A percentile compares a stretch with the other conserved stretches of the same genome.
Conservation (phyloP, 495 filamentous ascomycete genomes). For the Lepraria neglecta region DNA sequence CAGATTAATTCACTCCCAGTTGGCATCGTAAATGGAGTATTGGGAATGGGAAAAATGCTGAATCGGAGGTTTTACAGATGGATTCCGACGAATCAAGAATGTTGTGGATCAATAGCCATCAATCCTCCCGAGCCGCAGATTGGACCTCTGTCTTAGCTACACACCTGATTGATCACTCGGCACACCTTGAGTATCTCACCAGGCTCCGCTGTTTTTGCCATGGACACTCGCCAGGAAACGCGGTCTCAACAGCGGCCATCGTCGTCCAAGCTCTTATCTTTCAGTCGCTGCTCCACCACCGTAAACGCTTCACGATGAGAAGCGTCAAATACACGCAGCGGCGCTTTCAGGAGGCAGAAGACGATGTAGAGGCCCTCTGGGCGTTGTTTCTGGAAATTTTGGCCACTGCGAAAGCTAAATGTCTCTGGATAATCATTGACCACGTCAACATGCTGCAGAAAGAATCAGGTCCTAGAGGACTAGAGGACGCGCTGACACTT, state of each 20-base stretch:
- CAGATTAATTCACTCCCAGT: too few species aligned
- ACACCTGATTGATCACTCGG: conserved; percentile 15
- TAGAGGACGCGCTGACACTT: conserved; percentile 3
- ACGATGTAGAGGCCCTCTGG: conserved; percentile 13
- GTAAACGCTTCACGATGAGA: background rate
- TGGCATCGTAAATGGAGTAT: too few species aligned
- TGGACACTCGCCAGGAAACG: background rate
- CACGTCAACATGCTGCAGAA: conserved; percentile 15
- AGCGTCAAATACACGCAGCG: conserved; percentile 5
- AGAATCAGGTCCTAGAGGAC: background rate
- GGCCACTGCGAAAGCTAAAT: background rate
- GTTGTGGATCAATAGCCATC: conserved; percentile 22
- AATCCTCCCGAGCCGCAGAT: conserved; percentile 1
- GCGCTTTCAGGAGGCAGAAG: conserved; percentile 15
- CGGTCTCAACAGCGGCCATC: conserved; percentile 8
- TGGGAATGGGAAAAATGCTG: too few species aligned
- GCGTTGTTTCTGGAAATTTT: conserved; percentile 19
- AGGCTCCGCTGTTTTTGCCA: conserved; percentile 14
- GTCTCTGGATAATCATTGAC: conserved; percentile 20
- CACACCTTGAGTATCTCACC: background rate
- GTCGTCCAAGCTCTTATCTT: conserved; percentile 18
- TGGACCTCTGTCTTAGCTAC: conserved; percentile 17
- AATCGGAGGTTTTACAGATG: background rate
- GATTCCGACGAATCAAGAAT: conserved; percentile 11
- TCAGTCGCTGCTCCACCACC: background rate